phyloP scores from a whole-genome alignment of 2,329 filamentous ascomycete species.

The Tolypocladium tundrense region DNA sequence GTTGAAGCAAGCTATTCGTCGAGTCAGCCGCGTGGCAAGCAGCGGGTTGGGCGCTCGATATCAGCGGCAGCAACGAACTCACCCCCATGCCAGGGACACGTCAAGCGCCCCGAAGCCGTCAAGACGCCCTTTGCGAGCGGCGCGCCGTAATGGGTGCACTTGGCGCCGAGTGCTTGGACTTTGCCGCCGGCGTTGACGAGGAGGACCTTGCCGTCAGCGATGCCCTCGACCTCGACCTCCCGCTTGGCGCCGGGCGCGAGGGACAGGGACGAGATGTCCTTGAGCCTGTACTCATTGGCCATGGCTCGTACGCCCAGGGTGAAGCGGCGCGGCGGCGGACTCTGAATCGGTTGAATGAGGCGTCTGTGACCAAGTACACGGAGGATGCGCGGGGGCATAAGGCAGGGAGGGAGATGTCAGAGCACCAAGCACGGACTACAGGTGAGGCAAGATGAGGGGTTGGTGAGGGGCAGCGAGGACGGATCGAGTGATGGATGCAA shows the following conservation, averaged over 20 bases:
- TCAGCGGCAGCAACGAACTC: conserved; percentile 11
- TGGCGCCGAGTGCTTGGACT: conserved; percentile 70
- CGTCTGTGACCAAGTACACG: background rate
- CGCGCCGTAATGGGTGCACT: conserved; percentile 87
- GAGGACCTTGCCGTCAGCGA: conserved; percentile 77
- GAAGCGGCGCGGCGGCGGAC: conserved; percentile 6
- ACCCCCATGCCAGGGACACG: conserved; percentile 97
- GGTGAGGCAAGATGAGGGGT: background rate
- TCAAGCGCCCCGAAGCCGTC: conserved; percentile 70
- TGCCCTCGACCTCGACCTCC: conserved; percentile 82
- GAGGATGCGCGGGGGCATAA: background rate
- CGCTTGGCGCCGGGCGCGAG: conserved; percentile 74
- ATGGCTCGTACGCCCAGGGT: conserved; percentile 27
- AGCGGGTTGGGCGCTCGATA: background rate
- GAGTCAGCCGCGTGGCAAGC: background rate
- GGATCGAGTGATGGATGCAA: background rate
- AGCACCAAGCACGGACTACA: background rate
- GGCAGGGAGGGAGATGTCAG: background rate
- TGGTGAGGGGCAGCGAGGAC: background rate
- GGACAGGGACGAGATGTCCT: conserved; percentile 63
- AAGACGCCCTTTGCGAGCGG: conserved; percentile 80
- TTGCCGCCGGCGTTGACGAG: conserved; percentile 69
- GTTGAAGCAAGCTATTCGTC: conserved; percentile 72
- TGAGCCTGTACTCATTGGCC: conserved; percentile 58
- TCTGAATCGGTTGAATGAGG: background rate